Evolutionary conservation across 1,139 yeast genomes (phyloP).

Genomic region (Yamadazyma spencermartinsiae): DNA sequence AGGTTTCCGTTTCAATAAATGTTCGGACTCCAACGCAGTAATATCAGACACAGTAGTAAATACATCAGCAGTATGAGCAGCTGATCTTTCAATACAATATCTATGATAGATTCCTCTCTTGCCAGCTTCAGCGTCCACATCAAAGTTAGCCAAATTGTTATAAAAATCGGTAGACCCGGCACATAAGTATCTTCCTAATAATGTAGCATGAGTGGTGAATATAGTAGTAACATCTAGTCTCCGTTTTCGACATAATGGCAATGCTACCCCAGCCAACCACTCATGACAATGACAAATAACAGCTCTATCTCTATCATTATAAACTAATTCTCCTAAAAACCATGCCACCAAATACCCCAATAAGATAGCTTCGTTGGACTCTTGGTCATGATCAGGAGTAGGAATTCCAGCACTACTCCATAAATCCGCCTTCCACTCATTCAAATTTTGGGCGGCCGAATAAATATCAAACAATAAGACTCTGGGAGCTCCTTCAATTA

Average conservation of each 20-base stretch:
- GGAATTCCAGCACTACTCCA: slow-evolving; percentile 95
- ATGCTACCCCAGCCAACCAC: slow-evolving; percentile 96
- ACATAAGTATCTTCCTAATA: slow-evolving; percentile 91
- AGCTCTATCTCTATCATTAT: slow-evolving; percentile 79
- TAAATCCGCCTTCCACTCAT: slow-evolving; percentile 93
- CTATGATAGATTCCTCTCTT: slow-evolving; percentile 96
- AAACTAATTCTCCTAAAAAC: slow-evolving; percentile 92
- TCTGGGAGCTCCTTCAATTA: slow-evolving; percentile 95
- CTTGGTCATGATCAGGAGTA: slow-evolving; percentile 83
- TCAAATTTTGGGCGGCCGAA: slow-evolving; percentile 67
- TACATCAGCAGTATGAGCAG: slow-evolving; percentile 95
- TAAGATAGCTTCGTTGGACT: slow-evolving; percentile 88
- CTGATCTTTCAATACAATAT: slow-evolving; percentile 94
- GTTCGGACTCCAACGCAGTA: slow-evolving; percentile 94
- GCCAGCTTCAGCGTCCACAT: slow-evolving; percentile 97
- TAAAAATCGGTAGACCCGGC: slow-evolving; percentile 96
- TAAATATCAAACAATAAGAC: slow-evolving; percentile 84
- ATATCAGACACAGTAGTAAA: slow-evolving; percentile 97
- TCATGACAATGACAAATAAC: slow-evolving; percentile 95
- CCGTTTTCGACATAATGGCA: slow-evolving; percentile 89
- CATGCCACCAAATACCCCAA: slow-evolving; percentile 94
- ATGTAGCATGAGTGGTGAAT: slow-evolving; percentile 96
- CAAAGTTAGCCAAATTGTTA: slow-evolving; percentile 86
- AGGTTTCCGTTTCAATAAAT: slow-evolving; percentile 89
- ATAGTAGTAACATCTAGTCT: slow-evolving; percentile 92